Conservation (phyloP, 1,139 yeast genomes). For the Torulaspora pretoriensis region DNA sequence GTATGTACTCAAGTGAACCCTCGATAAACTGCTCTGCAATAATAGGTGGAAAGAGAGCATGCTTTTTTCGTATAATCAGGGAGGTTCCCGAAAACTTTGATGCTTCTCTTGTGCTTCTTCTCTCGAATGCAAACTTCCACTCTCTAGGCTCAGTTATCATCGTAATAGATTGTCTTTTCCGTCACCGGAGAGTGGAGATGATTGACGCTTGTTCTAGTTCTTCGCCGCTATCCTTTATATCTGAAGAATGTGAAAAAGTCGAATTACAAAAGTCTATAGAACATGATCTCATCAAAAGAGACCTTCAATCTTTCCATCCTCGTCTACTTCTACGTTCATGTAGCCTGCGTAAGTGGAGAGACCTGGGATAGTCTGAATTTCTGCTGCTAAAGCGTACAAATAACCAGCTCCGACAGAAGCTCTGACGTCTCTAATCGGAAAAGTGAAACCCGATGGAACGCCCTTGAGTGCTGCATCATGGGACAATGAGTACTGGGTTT, state of each 20-base stretch:
- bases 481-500: conserved; percentile 77
- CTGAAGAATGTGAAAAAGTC: neutral
- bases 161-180: neutral
- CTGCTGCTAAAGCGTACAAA: conserved; percentile 76
- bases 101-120: neutral
- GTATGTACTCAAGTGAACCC: conserved; percentile 24
- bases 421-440: conserved; percentile 77
- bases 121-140: conserved; percentile 9
- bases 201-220: neutral
- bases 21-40: conserved; percentile 22
- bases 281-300: conserved; percentile 44
- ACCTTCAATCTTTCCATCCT: conserved; percentile 76
- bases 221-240: neutral
- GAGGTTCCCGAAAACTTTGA: neutral
- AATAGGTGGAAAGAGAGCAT: conserved; percentile 23
- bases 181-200: neutral
- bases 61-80: conserved; percentile 8
- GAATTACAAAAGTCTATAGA: neutral
- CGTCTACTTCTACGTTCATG: conserved; percentile 79
- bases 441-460: conserved; percentile 72
- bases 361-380: conserved; percentile 81
- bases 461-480: conserved; percentile 80
- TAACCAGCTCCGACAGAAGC: conserved; percentile 83
- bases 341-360: conserved; percentile 78
- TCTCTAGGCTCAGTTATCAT: conserved; percentile 12